Percentiles rank a stretch among this genome's conserved stretches.
Conservation (phyloP, 768 basidiomycete species). For the Tulasnella sp. region DNA sequence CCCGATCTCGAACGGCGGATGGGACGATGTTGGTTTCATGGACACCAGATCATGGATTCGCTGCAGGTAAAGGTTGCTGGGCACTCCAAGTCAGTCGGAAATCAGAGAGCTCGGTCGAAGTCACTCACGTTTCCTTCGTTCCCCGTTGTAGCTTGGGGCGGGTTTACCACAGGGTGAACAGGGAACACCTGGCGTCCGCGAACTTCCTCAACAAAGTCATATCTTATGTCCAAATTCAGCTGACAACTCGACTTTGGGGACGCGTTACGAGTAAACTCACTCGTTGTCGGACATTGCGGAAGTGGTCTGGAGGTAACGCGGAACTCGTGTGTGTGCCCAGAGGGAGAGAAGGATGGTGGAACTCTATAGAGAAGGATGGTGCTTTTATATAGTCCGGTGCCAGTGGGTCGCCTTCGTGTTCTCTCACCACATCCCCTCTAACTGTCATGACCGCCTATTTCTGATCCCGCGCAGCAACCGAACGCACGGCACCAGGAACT, state of each 20-base stretch:
- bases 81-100: background rate
- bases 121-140: background rate
- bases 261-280: background rate
- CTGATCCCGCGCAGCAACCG: background rate
- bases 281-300: no score
- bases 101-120: background rate
- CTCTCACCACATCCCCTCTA: background rate
- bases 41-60: background rate
- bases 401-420: background rate
- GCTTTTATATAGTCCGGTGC: background rate
- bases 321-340: background rate
- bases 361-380: background rate
- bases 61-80: background rate
- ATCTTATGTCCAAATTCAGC: background rate
- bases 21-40: no score
- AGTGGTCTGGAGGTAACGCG: no score
- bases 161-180: background rate
- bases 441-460: background rate
- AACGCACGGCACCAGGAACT: background rate
- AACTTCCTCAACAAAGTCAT: background rate
- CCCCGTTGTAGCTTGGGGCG: no score
- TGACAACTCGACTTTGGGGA: background rate
- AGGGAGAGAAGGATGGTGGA: background rate
- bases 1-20: no score
- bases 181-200: background rate